Conservation (phyloP, 2,329 filamentous ascomycete species). For the Pseudogymnoascus sp. region DNA sequence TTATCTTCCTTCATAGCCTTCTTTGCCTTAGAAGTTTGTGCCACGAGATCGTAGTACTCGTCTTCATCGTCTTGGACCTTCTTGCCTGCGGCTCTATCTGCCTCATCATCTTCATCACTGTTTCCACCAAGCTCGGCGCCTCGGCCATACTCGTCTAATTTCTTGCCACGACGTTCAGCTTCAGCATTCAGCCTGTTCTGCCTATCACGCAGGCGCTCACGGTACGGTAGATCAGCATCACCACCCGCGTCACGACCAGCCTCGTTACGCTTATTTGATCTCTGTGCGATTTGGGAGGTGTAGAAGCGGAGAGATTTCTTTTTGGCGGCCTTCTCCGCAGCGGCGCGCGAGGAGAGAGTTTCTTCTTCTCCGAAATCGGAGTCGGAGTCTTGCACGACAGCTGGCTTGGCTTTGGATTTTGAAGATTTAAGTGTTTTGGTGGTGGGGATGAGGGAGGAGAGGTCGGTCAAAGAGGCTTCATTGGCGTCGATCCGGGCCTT, state of each 20-base stretch:
- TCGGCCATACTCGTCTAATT: constrained; percentile 53
- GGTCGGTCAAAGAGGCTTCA: constrained; percentile 37
- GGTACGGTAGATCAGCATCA: constrained; percentile 76
- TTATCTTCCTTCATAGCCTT: constrained; percentile 62
- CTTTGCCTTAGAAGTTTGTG: constrained; percentile 61
- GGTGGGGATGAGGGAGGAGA: constrained; percentile 22
- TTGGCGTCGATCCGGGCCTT: constrained; percentile 30
- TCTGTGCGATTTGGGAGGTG: constrained; percentile 94
- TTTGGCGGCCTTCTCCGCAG: constrained; percentile 78
- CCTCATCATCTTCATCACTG: constrained; percentile 30
- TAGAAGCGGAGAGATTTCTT: constrained; percentile 96
- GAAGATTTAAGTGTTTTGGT: constrained; percentile 15
- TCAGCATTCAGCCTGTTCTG: constrained; percentile 82
- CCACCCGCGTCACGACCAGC: constrained; percentile 69
- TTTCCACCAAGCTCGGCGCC: constrained; percentile 63
- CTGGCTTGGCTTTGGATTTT: constrained; percentile 41
- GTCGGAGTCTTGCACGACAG: constrained; percentile 49
- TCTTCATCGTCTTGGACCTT: constrained; percentile 46
- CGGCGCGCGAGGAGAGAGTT: constrained; percentile 65
- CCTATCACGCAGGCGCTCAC: constrained; percentile 79
- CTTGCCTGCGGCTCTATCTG: constrained; percentile 42
- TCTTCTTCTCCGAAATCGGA: constrained; percentile 95
- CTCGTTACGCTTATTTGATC: constrained; percentile 74
- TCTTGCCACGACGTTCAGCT: constrained; percentile 74
- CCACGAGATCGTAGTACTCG: constrained; percentile 87